These are phyloP conservation scores for Hylodesmum podocarpum DNA, from an alignment of 306 rosid genomes.

Conservation along the genomic window DNA sequence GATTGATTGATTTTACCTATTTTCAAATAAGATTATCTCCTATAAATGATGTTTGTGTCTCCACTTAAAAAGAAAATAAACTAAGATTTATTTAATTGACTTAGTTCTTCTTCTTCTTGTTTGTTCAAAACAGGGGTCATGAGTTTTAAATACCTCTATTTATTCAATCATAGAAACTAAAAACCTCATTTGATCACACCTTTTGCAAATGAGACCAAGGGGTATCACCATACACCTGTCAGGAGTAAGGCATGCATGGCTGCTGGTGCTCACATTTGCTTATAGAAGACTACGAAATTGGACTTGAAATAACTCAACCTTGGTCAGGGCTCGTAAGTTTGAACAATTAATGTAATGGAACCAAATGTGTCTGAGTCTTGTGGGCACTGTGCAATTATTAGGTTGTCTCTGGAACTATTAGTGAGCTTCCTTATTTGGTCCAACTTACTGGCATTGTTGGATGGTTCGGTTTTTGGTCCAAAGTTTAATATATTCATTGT, in stretches of 20 bases:
- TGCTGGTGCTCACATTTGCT: background rate
- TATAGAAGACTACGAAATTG: background rate
- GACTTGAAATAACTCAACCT: background rate
- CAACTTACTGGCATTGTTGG: background rate
- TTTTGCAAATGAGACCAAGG: background rate
- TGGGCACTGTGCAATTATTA: background rate
- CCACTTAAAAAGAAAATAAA: no score
- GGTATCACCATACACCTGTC: conserved; percentile 8
- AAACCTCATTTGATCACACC: background rate
- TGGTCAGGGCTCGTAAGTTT: background rate
- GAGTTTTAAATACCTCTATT: no score
- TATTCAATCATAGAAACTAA: no score
- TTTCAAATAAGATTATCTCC: no score
- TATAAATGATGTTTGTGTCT: no score
- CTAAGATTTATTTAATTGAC: no score
- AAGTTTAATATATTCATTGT: background rate
- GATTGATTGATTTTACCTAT: background rate
- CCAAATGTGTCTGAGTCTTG: background rate
- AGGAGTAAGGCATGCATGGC: conserved; percentile 6
- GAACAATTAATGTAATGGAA: background rate
- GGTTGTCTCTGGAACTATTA: background rate
- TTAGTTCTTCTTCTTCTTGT: no score
- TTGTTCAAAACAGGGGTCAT: no score
- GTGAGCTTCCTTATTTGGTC: background rate
- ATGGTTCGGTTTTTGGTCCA: conserved; percentile 9